Base-by-base conservation (phyloP, 2,329 filamentous ascomycete species). In the Ophiosphaerella herpotricha region DNA sequence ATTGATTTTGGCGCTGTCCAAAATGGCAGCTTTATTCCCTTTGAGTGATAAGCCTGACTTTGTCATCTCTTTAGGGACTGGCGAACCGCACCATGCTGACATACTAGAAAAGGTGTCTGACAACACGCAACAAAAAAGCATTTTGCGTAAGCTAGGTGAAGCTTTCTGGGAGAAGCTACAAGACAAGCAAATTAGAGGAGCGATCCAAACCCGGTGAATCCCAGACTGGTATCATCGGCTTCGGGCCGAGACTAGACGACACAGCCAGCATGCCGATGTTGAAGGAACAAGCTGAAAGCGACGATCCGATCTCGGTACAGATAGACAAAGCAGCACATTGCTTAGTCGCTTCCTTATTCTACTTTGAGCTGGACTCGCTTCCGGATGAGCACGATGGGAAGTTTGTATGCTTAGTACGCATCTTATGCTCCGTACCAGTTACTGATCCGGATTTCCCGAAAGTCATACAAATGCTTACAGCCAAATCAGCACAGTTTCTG, bases 281-380 rank as follows among this genome's bases (percentile, higher is more conserved):
- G 9, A 29, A 29, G 26, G 26, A 29, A 5, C 9, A 29, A 29
- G 26, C 26, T 5, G 9, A 29, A 2, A 29, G 26, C 3, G 26
- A 29, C 6, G 9, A 29, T 29, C 6, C 9, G 9, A 29, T 29
- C 26, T 29, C 26, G 2, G 9, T 3, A 29, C 26, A 3, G 6
- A 29, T 29, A 29, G 26, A 29, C 6, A 29, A 29, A 2, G 9
- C 43, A 49, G 46, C 39, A 26, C 29, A 44, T 31, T 47, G 40
- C 42, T 37, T 58, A 42, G 41, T 57, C 38, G 47, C 55, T 13
- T 60, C 50, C 26, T 34, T 60, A 35, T 60, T 60, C 37, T 60
- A 60, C 46, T 60, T 60, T 48, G 26, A 60, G 39, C 42, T 60
- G 37, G 52, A 58, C n/a, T n/a, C n/a, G n/a, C n/a, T n/a, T 13